Conservation (phyloP, 2,329 filamentous ascomycete genomes). For the Pyrenophora tritici-repentis region DNA sequence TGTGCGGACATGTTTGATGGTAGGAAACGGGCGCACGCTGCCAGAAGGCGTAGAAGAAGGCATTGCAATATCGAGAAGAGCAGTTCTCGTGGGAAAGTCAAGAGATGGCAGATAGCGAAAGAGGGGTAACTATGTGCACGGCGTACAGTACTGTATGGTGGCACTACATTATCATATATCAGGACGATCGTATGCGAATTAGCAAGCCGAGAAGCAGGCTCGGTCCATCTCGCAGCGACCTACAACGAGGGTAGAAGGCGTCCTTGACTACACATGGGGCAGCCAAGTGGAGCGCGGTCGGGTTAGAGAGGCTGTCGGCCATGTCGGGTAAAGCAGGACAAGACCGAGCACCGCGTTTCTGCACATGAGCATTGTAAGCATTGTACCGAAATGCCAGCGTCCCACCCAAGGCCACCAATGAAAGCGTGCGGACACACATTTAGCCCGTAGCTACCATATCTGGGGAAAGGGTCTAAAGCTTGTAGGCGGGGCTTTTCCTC, state of each 20-base stretch:
- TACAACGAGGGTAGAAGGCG: constrained; percentile 21
- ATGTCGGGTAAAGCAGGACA: background rate
- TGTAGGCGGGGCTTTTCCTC: constrained; percentile 25
- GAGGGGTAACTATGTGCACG: constrained; percentile 23
- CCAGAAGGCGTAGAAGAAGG: constrained; percentile 22
- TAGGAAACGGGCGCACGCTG: constrained; percentile 64
- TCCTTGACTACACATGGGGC: constrained; percentile 12
- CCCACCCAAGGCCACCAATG: constrained; percentile 24
- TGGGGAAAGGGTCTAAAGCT: constrained; percentile 24
- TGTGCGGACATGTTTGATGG: constrained; percentile 75
- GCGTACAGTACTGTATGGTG: constrained; percentile 1
- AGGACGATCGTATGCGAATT: constrained; percentile 18
- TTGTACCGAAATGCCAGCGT: constrained; percentile 2
- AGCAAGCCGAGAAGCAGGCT: constrained; percentile 6
- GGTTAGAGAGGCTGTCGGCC: constrained; percentile 16
- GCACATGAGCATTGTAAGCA: constrained; percentile 9
- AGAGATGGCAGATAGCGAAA: constrained; percentile 14
- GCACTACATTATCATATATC: constrained; percentile 31
- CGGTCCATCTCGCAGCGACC: constrained; percentile 42
- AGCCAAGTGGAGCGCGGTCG: constrained; percentile 26
- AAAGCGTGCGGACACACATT: constrained; percentile 6
- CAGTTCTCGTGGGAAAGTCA: constrained; percentile 5
- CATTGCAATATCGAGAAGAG: constrained; percentile 27
- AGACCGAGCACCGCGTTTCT: constrained; percentile 8
- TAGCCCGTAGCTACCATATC: constrained; percentile 15